Base-by-base conservation (phyloP, 495 filamentous ascomycete species). In the Annulohypoxylon maeteangense region DNA sequence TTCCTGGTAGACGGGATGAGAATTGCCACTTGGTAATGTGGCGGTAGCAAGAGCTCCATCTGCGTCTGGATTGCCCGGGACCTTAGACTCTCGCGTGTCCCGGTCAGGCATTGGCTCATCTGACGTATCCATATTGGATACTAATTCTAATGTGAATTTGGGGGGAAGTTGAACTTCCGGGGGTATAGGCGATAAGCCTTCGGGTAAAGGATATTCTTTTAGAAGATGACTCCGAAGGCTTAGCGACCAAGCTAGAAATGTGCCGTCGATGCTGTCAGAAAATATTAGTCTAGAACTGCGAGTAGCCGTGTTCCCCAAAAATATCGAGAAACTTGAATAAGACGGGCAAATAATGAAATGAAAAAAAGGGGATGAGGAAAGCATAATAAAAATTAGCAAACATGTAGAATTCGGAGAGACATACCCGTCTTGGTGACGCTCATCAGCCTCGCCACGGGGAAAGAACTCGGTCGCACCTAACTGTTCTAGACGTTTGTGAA, bases 341-440 rank as follows among this genome's bases (percentile, higher is more conserved):
- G n/a, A 44, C 8, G n/a, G 40, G 38, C 45, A 67, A 20, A 56
- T 38, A 42, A 48, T 48, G 36, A n/a, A 61, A 16, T 5, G 7
- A 42, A 32, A 16, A 42, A 59, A 11, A 20, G 45, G 16, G 7
- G 29, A 45, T 8, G 12, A 18, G 45, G 55, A 23, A 40, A 57
- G 48, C 14, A 20, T 32, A 11, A 25, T 59, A 16, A 14, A 50
- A 50, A 18, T 11, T 20, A 62, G 42, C 12, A 64, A 48, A 44
- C 20, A 50, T 25, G 3, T 29, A 7, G 12, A 29, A 29, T 38
- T 42, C 16, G 54, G 32, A 22, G 29, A 12, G 31, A 81, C 88
- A 75, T 78, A 96, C 92, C 95, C 95, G 84, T 98, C 93, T 38
- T 90, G 87, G 86, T 97, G 92, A 74, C 94, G 92, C 67, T 97